Conservation (phyloP, 768 basidiomycete species). For the Sarcodon sp. region DNA sequence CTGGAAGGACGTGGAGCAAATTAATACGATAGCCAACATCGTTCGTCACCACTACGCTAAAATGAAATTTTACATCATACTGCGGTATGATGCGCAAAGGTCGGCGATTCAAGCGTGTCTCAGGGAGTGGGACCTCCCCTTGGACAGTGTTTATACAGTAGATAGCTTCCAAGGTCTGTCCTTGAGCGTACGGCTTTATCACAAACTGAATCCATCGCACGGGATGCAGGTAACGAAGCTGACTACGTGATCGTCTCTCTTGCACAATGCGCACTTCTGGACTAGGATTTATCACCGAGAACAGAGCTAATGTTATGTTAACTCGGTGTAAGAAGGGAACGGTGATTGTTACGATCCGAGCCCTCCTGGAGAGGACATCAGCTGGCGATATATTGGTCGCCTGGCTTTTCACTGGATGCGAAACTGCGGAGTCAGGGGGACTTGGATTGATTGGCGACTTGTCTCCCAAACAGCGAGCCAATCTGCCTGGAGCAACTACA, state of each 20-base stretch:
- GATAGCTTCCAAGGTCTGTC: slow-evolving; percentile 40
- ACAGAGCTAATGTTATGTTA: slow-evolving; percentile 42
- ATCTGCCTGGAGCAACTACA: no score
- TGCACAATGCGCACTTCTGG: slow-evolving; percentile 30
- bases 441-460: no score
- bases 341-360: slow-evolving; percentile 30
- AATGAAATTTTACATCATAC: slow-evolving; percentile 31
- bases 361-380: slow-evolving; percentile 18
- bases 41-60: slow-evolving; percentile 26
- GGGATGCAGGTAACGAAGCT: slow-evolving; percentile 32
- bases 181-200: not conserved
- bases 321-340: slow-evolving; percentile 33
- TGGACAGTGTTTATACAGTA: slow-evolving; percentile 35
- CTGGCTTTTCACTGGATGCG: not conserved
- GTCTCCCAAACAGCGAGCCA: no score
- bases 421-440: not conserved
- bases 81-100: slow-evolving; percentile 42
- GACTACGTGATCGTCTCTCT: slow-evolving; percentile 36
- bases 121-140: slow-evolving; percentile 20
- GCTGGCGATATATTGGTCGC: no score
- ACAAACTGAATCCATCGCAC: not conserved
- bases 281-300: slow-evolving; percentile 33
- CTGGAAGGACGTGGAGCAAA: slow-evolving; percentile 35
- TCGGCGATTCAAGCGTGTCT: slow-evolving; percentile 25
- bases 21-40: slow-evolving; percentile 25